Evolutionary conservation across 2,329 filamentous ascomycete species (phyloP).

Genomic region (Penicillium sp.): DNA sequence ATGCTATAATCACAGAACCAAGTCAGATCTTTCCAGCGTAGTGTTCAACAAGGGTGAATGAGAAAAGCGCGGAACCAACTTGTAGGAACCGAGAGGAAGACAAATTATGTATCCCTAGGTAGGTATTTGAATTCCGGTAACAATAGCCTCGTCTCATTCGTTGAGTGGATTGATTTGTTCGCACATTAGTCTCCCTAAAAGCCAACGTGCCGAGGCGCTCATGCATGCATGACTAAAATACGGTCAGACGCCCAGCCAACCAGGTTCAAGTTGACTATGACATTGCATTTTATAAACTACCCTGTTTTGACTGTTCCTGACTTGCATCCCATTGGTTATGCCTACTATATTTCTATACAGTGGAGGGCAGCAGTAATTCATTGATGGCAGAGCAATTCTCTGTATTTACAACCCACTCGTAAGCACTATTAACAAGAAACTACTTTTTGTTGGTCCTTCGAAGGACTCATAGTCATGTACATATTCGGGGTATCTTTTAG

Average conservation of each 20-base stretch:
- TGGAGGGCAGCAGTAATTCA: background rate
- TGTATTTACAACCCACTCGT: background rate
- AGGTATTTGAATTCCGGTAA: too few species aligned
- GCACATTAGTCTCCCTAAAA: background rate
- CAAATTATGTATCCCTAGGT: too few species aligned
- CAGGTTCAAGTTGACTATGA: background rate
- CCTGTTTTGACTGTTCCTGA: background rate
- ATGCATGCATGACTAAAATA: background rate
- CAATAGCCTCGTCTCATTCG: background rate
- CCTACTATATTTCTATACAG: background rate
- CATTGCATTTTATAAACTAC: background rate
- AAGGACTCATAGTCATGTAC: background rate
- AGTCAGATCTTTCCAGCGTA: background rate
- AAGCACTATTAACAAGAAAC: conserved; percentile 16
- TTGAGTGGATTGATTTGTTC: background rate
- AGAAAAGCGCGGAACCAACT: background rate
- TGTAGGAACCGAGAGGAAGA: too few species aligned
- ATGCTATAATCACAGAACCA: background rate
- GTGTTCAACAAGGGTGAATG: background rate
- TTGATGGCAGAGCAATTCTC: background rate
- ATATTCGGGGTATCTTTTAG: background rate
- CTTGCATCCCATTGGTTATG: too few species aligned
- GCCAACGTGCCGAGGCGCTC: background rate
- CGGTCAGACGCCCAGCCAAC: background rate
- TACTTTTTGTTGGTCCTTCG: background rate